These are phyloP conservation scores for Stachybotrys chartarum DNA, from an alignment of 2,329 filamentous ascomycete species.

Conservation along the genomic window DNA sequence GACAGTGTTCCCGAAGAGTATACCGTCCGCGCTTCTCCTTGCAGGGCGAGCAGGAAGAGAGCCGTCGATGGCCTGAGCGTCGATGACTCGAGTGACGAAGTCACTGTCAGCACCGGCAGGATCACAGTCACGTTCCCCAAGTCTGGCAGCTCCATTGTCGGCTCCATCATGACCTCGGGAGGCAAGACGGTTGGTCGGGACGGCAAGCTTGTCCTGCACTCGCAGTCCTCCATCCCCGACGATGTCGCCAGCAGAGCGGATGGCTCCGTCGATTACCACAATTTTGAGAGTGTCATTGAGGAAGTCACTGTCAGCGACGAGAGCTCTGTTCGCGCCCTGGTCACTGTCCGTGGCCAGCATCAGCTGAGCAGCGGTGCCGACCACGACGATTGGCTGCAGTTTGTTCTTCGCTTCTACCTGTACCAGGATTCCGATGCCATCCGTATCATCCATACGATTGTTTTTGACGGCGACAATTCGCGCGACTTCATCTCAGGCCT, in stretches of 20 bases:
- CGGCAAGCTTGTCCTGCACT: constrained; percentile 45
- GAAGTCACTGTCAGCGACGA: constrained; percentile 41
- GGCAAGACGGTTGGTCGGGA: constrained; percentile 36
- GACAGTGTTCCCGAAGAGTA: constrained; percentile 33
- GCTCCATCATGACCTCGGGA: constrained; percentile 27
- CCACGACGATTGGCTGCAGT: constrained; percentile 43
- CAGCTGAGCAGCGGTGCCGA: constrained; percentile 19
- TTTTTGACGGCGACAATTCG: constrained; percentile 43
- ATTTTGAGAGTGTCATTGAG: constrained; percentile 43
- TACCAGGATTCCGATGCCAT: constrained; percentile 50
- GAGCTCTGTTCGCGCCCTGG: constrained; percentile 26
- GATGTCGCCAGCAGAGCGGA: constrained; percentile 23
- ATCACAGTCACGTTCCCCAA: constrained; percentile 34
- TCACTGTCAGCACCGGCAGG: constrained; percentile 35
- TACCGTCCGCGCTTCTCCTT: constrained; percentile 16
- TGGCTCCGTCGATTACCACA: constrained; percentile 30
- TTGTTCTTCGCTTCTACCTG: constrained; percentile 45
- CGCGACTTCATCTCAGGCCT: constrained; percentile 47
- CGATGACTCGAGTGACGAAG: constrained; percentile 8
- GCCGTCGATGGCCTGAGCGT: constrained; percentile 5
- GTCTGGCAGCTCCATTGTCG: constrained; percentile 30
- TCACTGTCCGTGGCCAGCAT: constrained; percentile 36
- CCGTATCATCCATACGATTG: constrained; percentile 46
- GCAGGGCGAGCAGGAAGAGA: constrained; percentile 1
- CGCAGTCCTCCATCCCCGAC: constrained; percentile 40